These are phyloP conservation scores for Annulohypoxylon nitens DNA, from an alignment of 495 filamentous ascomycete species.

Conservation along the genomic window DNA sequence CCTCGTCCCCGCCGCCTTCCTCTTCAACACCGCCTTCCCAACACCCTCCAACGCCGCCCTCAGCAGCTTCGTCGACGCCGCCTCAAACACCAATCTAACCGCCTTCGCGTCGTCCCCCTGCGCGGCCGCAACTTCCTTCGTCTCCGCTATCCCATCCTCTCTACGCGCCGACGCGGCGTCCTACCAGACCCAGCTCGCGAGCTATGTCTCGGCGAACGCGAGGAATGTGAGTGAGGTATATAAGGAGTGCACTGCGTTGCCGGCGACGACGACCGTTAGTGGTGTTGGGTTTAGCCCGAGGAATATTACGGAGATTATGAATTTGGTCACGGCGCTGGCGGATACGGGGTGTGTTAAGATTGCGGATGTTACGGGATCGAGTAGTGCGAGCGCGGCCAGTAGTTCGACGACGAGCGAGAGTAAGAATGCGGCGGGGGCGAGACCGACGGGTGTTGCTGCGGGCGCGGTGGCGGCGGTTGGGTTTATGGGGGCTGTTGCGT, in stretches of 20 bases:
- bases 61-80: background rate
- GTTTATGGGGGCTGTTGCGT: conserved; percentile 28
- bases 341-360: background rate
- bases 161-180: conserved; percentile 30
- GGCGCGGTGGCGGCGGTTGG: conserved; percentile 36
- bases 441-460: conserved; percentile 26
- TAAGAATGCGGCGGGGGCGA: conserved; percentile 14
- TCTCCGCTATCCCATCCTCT: conserved; percentile 18
- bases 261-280: background rate
- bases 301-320: background rate
- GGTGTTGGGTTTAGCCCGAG: background rate
- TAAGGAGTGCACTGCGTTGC: conserved; percentile 6
- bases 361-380: background rate
- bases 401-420: background rate
- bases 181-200: conserved; percentile 33
- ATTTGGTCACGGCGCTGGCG: background rate
- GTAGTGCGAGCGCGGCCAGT: background rate
- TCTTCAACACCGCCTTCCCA: background rate
- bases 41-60: conserved; percentile 10
- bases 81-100: conserved; percentile 3
- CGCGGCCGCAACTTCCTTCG: conserved; percentile 13
- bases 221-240: conserved; percentile 17
- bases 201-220: conserved; percentile 33
- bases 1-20: background rate
- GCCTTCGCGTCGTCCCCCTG: conserved; percentile 9